Conservation (phyloP, 441 rosid genomes). For the Adansonia rubrostipa region DNA sequence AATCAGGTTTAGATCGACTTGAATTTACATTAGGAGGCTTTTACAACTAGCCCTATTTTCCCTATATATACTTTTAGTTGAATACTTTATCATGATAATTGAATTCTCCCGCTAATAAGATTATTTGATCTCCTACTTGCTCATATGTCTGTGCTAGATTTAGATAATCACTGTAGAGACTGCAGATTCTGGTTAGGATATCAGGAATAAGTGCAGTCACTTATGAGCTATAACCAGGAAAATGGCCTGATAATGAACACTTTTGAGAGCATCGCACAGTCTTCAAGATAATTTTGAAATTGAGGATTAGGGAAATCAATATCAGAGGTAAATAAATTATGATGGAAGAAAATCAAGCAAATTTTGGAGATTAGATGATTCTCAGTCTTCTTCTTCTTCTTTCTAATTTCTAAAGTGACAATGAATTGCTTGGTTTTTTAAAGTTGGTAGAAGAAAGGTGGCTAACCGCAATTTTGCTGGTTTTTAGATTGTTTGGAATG, state of each 20-base stretch:
- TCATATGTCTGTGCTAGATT: neutral
- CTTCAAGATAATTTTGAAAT: neutral
- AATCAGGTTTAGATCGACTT: neutral
- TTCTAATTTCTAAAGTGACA: neutral
- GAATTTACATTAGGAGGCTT: constrained; percentile 1
- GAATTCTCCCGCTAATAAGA: neutral
- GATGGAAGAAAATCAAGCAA: neutral
- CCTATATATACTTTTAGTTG: neutral
- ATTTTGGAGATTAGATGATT: neutral
- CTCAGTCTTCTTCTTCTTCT: neutral
- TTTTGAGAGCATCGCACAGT: neutral
- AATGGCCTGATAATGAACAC: neutral
- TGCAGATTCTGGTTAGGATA: neutral
- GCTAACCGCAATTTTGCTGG: constrained; percentile 11
- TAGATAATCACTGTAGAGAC: neutral
- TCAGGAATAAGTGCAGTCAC: neutral
- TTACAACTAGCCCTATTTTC: neutral
- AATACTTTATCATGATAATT: constrained; percentile 7
- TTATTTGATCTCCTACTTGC: constrained; percentile 1
- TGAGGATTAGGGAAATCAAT: neutral
- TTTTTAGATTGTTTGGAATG: constrained; percentile 51
- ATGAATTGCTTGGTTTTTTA: neutral
- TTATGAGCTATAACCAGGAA: neutral
- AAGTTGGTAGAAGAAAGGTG: neutral
- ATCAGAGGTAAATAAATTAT: neutral